Conservation (phyloP, 23 red algal genomes). For the Cyanidiococcus yangmingshanensis region DNA sequence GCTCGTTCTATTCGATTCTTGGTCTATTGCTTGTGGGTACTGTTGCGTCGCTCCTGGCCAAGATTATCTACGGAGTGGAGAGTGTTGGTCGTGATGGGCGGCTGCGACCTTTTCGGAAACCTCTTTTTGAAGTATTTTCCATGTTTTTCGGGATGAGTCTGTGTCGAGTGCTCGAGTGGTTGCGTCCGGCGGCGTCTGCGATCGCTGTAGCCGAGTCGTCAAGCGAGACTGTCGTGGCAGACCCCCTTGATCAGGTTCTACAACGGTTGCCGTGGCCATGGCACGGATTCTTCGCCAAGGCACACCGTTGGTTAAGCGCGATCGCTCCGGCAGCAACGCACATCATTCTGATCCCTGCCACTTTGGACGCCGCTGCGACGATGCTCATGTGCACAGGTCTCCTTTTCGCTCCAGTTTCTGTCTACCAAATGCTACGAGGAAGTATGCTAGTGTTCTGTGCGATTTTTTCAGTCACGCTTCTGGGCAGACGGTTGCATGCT, state of each 20-base stretch:
- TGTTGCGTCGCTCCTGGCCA: slow-evolving; percentile 52
- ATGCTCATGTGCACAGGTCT: slow-evolving; percentile 65
- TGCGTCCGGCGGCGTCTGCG: neutral
- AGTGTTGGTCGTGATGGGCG: slow-evolving; percentile 42
- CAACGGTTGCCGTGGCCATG: neutral
- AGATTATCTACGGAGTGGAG: slow-evolving; percentile 69
- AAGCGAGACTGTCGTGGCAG: neutral
- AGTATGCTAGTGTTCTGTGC: slow-evolving; percentile 63
- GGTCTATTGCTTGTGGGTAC: slow-evolving; percentile 71
- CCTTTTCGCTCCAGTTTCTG: slow-evolving; percentile 74
- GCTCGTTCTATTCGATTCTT: slow-evolving; percentile 16
- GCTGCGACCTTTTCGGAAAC: slow-evolving; percentile 52
- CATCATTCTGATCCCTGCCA: slow-evolving; percentile 53
- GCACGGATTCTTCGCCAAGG: neutral
- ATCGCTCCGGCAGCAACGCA: neutral
- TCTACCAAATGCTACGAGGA: slow-evolving; percentile 87
- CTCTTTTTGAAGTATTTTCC: slow-evolving; percentile 74
- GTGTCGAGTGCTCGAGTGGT: slow-evolving; percentile 59
- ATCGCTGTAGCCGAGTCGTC: neutral
- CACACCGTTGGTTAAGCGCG: slow-evolving; percentile 6
- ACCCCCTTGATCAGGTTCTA: neutral
- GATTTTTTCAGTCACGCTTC: slow-evolving; percentile 49
- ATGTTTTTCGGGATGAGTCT: slow-evolving; percentile 82
- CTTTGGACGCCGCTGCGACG: slow-evolving; percentile 76
- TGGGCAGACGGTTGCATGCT: slow-evolving; percentile 36